Evolutionary conservation across 495 filamentous ascomycete genomes (phyloP).

Genomic region (Penicillium robsamsonii): DNA sequence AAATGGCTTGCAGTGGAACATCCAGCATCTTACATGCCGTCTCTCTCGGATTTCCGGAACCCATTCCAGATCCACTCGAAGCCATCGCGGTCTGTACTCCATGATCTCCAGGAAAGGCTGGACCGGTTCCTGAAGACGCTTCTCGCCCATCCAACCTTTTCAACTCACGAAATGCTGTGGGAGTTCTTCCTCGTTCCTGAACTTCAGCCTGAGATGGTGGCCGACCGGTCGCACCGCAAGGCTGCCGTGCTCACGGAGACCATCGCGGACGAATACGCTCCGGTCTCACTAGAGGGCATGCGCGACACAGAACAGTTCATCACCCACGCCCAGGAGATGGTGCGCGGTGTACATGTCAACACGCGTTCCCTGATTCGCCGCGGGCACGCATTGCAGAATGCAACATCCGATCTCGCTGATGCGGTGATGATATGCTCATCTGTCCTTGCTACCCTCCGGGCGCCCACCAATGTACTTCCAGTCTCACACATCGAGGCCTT

Average conservation of each 20-base stretch:
- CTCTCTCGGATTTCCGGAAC: slow-evolving; percentile 71
- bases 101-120: slow-evolving; percentile 82
- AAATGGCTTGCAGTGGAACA: slow-evolving; percentile 87
- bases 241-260: slow-evolving; percentile 78
- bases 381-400: slow-evolving; percentile 37
- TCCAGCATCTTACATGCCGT: slow-evolving; percentile 91
- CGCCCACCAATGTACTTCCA: slow-evolving; percentile 57
- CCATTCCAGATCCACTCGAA: slow-evolving; percentile 91
- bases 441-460: slow-evolving; percentile 47
- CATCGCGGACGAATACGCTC: slow-evolving; percentile 81
- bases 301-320: slow-evolving; percentile 94
- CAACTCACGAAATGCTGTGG: slow-evolving; percentile 97
- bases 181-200: slow-evolving; percentile 99
- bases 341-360: slow-evolving; percentile 76
- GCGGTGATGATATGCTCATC: slow-evolving; percentile 59
- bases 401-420: slow-evolving; percentile 61
- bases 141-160: slow-evolving; percentile 86
- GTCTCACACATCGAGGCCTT: slow-evolving; percentile 66
- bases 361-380: slow-evolving; percentile 73
- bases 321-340: slow-evolving; percentile 80
- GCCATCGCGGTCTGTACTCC: slow-evolving; percentile 80
- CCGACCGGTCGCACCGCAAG: slow-evolving; percentile 81
- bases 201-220: slow-evolving; percentile 84
- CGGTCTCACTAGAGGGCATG: slow-evolving; percentile 67
- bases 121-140: slow-evolving; percentile 85